Evolutionary conservation across 768 basidiomycete species (phyloP).

Genomic region (Kondoa subrosea): DNA sequence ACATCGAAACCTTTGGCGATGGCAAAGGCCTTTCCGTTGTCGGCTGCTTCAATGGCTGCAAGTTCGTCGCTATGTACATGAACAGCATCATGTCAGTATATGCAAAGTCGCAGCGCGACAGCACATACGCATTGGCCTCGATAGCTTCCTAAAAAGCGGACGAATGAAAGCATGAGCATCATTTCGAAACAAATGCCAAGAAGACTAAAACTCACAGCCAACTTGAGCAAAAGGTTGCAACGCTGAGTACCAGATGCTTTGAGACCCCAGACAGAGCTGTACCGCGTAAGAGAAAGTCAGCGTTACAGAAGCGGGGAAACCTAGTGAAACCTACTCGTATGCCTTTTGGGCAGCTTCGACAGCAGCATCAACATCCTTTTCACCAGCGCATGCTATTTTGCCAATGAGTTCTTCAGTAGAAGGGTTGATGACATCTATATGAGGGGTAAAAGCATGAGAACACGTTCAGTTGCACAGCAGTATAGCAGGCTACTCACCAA

Average conservation of each 20-base stretch:
- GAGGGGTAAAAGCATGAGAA: slow-evolving; percentile 36
- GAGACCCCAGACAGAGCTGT: slow-evolving; percentile 47
- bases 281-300: background rate
- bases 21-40: slow-evolving; percentile 46
- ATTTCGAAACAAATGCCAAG: too few species aligned
- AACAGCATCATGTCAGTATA: background rate
- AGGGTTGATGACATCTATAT: slow-evolving; percentile 31
- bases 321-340: slow-evolving; percentile 33
- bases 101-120: slow-evolving; percentile 27
- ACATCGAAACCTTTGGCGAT: slow-evolving; percentile 32
- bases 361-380: slow-evolving; percentile 50
- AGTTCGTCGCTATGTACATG: slow-evolving; percentile 16
- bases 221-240: slow-evolving; percentile 43
- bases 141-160: too few species aligned
- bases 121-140: slow-evolving; percentile 44
- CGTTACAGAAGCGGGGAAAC: background rate
- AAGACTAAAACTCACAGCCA: too few species aligned
- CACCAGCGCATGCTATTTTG: slow-evolving; percentile 26
- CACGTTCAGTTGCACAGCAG: slow-evolving; percentile 45
- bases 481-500: slow-evolving; percentile 46
- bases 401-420: slow-evolving; percentile 51
- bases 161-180: too few species aligned
- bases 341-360: slow-evolving; percentile 45
- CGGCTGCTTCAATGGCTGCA: slow-evolving; percentile 27
- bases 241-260: slow-evolving; percentile 43